phyloP scores from a whole-genome alignment of 306 rosid genomes.

The Heteromeles arbutifolia region DNA sequence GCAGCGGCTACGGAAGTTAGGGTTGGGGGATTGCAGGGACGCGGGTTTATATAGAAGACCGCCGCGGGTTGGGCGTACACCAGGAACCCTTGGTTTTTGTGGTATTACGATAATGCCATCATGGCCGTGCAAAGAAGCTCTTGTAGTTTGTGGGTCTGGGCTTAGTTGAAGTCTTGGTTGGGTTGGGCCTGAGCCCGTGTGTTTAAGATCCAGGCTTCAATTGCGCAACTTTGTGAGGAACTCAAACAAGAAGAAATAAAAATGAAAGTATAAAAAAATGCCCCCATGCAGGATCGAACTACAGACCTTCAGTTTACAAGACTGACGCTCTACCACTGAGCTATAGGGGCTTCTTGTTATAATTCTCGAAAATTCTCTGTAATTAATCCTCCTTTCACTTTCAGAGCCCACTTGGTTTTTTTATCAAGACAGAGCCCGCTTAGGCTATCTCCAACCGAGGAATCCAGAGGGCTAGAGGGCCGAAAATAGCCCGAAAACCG shows the following conservation, averaged over 20 bases:
- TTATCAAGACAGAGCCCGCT: no score
- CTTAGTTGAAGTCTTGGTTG: neutral
- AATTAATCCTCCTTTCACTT: no score
- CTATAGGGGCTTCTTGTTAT: neutral
- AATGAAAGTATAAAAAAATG: neutral
- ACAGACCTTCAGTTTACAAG: slow-evolving; percentile 45
- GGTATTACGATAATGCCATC: neutral
- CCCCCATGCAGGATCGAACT: slow-evolving; percentile 48
- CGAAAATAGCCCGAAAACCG: no score
- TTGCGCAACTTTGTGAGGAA: neutral
- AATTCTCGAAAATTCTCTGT: fast-evolving
- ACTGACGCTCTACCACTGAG: slow-evolving; percentile 49
- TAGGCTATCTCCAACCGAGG: no score
- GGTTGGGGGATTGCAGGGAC: neutral
- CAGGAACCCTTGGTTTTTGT: neutral
- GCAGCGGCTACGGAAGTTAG: neutral
- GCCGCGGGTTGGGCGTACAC: neutral
- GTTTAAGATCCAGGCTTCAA: no score
- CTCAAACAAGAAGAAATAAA: neutral
- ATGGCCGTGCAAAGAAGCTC: neutral
- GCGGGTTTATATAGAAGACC: neutral
- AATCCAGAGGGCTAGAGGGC: no score
- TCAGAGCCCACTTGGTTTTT: no score
- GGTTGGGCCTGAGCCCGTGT: neutral
- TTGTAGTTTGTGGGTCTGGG: neutral